These are phyloP conservation scores for Tulasnella sp. DNA, from an alignment of 768 basidiomycete species.

Conservation along the genomic window DNA sequence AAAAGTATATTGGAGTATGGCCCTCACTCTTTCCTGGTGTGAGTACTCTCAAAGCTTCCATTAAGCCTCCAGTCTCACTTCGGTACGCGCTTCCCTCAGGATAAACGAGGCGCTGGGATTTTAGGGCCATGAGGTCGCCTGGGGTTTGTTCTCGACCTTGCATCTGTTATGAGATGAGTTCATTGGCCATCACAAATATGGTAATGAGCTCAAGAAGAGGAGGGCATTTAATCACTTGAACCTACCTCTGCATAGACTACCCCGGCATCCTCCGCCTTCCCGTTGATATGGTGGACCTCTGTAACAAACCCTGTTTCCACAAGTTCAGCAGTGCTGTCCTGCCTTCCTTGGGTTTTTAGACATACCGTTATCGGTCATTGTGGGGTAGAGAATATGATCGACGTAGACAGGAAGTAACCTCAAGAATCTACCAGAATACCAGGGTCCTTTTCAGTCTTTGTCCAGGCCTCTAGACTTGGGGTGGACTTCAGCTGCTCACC, in stretches of 20 bases:
- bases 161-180: slow-evolving; percentile 56
- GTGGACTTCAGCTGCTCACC: slow-evolving; percentile 27
- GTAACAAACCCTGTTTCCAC: slow-evolving; percentile 7
- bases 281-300: slow-evolving; percentile 83
- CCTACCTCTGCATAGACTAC: slow-evolving; percentile 57
- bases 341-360: slow-evolving; percentile 41
- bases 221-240: slow-evolving; percentile 15
- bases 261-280: slow-evolving; percentile 81
- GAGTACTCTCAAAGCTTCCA: slow-evolving; percentile 79
- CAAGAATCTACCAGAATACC: slow-evolving; percentile 37
- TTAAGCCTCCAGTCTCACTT: slow-evolving; percentile 93
- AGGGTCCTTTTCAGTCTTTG: slow-evolving; percentile 28
- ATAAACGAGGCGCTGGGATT: slow-evolving; percentile 71
- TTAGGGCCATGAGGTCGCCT: slow-evolving; percentile 83
- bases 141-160: slow-evolving; percentile 91
- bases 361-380: slow-evolving; percentile 77
- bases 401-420: slow-evolving; percentile 82
- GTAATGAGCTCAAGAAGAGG: neutral
- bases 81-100: slow-evolving; percentile 78
- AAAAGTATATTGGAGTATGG: slow-evolving; percentile 13
- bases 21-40: slow-evolving; percentile 76
- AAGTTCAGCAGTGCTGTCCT: neutral
- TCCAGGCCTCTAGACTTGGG: too few species aligned
- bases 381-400: slow-evolving; percentile 95
- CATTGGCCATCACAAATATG: neutral